These are phyloP conservation scores for Trypanosoma congolense DNA, from an alignment of 208 protist genomes.

Conservation along the genomic window DNA sequence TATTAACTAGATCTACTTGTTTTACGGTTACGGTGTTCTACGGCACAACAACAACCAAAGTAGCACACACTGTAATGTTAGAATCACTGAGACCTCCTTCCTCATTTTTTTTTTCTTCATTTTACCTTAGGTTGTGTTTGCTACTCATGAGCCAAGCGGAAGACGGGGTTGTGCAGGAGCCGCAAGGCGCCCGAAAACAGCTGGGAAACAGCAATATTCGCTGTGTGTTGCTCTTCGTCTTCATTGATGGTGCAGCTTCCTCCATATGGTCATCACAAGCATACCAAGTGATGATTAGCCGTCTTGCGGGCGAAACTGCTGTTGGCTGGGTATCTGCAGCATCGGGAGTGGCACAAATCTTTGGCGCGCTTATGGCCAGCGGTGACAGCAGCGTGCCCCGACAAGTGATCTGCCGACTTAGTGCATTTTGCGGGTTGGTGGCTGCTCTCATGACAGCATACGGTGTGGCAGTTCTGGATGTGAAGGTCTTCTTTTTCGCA, in stretches of 20 bases:
- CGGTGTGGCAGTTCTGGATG: conserved; percentile 4
- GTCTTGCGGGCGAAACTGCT: conserved; percentile 19
- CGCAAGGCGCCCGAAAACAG: neutral
- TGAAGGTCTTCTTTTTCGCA: conserved; percentile 19
- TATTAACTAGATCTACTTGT: no score
- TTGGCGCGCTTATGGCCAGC: conserved; percentile 26
- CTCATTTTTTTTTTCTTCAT: no score
- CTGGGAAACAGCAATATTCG: conserved; percentile 36
- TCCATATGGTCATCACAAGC: conserved; percentile 44
- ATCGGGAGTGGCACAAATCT: conserved; percentile 35
- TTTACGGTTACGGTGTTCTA: no score
- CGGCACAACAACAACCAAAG: no score
- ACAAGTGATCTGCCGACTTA: conserved; percentile 23
- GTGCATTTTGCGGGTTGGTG: conserved; percentile 20
- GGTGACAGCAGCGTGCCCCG: conserved; percentile 17
- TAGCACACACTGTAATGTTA: no score
- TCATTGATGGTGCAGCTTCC: conserved; percentile 43
- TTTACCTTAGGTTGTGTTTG: neutral
- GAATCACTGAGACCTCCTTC: no score
- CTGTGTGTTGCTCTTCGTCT: conserved; percentile 32
- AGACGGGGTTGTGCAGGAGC: neutral
- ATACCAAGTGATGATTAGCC: conserved; percentile 36
- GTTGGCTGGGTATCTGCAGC: conserved; percentile 33
- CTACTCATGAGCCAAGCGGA: neutral
- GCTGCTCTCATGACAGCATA: conserved; percentile 13